phyloP scores from a whole-genome alignment of 129 eudicot genomes.

The Scalesia atractyloides region DNA sequence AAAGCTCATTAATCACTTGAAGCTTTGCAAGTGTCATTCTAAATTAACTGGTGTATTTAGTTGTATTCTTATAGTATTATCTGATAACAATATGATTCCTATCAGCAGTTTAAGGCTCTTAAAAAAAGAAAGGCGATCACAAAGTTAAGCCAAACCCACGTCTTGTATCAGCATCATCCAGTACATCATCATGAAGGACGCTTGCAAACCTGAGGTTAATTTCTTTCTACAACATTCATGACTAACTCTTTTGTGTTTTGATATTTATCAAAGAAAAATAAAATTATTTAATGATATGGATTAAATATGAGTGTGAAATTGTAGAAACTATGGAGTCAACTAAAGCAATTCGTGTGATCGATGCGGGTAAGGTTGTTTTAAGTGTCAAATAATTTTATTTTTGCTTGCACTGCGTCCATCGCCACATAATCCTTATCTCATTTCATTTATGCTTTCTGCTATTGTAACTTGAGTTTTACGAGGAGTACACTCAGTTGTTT shows the following conservation, averaged over 20 bases:
- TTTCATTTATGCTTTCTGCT: too few relatives aligned
- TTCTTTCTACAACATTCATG: constrained; percentile 13
- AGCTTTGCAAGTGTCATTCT: not conserved
- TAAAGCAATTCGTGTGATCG: too few relatives aligned
- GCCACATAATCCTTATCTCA: too few relatives aligned
- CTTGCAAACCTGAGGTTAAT: constrained; percentile 70
- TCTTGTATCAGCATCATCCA: constrained; percentile 95
- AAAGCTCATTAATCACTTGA: constrained; percentile 2
- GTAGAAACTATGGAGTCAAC: too few relatives aligned
- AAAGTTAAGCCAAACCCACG: constrained; percentile 72
- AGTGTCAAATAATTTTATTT: too few relatives aligned
- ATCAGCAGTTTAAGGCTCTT: not conserved
- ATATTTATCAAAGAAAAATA: not conserved
- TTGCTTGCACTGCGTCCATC: too few relatives aligned
- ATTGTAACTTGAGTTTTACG: too few relatives aligned
- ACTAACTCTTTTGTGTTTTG: not conserved
- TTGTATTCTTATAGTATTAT: not conserved
- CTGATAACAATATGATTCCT: not conserved
- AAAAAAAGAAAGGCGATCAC: constrained; percentile 46
- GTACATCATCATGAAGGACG: constrained; percentile 95
- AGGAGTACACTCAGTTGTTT: too few relatives aligned
- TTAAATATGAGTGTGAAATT: not conserved
- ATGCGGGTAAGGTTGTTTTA: too few relatives aligned
- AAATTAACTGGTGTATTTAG: too few relatives aligned
- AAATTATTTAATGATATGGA: not conserved